Evolutionary conservation across 306 rosid species (phyloP).

Genomic region (Dalbergia cochinchinensis): DNA sequence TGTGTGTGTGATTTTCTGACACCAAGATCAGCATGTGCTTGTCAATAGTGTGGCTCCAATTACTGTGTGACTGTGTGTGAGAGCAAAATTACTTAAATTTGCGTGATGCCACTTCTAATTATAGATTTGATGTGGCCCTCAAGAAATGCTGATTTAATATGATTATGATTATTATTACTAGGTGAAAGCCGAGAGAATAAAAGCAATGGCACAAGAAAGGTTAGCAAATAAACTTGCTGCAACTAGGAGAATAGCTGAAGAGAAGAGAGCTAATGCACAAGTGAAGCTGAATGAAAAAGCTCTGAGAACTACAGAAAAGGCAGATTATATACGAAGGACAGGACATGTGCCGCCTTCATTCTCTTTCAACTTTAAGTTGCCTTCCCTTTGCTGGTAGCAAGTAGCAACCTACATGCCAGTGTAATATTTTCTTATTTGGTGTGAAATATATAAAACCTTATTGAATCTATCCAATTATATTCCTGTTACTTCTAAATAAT

Average conservation of each 20-base stretch:
- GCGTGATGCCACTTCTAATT: too few species aligned
- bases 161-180: slow-evolving; percentile 15
- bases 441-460: slow-evolving; percentile 38
- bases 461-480: slow-evolving; percentile 27
- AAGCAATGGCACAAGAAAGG: slow-evolving; percentile 80
- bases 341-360: slow-evolving; percentile 87
- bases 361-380: slow-evolving; percentile 76
- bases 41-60: background rate
- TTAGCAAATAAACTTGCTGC: slow-evolving; percentile 73
- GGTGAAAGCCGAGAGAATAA: slow-evolving; percentile 93
- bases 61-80: background rate
- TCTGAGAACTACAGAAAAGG: slow-evolving; percentile 74
- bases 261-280: slow-evolving; percentile 83
- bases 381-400: slow-evolving; percentile 88
- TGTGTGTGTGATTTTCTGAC: background rate
- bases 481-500: slow-evolving; percentile 35
- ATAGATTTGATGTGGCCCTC: too few species aligned
- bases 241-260: slow-evolving; percentile 83
- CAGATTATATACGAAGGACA: slow-evolving; percentile 85
- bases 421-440: slow-evolving; percentile 19
- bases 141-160: too few species aligned
- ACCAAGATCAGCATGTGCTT: background rate
- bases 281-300: slow-evolving; percentile 82
- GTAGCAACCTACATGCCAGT: background rate
- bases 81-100: too few species aligned